phyloP scores from a whole-genome alignment of 352 stramenopile species.

The Thraustotheca clavata region DNA sequence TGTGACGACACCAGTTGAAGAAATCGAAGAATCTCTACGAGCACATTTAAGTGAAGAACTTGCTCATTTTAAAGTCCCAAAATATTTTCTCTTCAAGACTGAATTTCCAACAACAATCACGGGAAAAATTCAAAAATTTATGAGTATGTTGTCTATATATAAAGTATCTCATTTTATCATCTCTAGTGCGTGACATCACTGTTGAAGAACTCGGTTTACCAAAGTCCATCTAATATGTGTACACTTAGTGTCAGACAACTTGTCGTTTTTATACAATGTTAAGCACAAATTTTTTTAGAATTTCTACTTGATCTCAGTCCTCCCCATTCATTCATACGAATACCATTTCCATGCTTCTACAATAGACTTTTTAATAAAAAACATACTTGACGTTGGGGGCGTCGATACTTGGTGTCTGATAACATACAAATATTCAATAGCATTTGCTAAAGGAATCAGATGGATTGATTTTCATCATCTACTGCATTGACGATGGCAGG shows the following conservation, averaged over 20 bases:
- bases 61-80: conserved; percentile 25
- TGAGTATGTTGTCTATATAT: not conserved
- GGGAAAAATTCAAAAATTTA: conserved; percentile 27
- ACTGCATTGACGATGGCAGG: too few relatives aligned
- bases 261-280: conserved; percentile 1
- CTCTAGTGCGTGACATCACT: conserved; percentile 2
- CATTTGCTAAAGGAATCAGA: too few relatives aligned
- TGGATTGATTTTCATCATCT: too few relatives aligned
- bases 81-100: conserved; percentile 25
- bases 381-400: not conserved
- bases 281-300: too few relatives aligned
- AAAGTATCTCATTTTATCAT: not conserved
- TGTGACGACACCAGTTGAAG: not conserved
- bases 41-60: conserved; percentile 8
- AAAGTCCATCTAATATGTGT: not conserved
- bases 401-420: too few relatives aligned
- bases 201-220: conserved; percentile 1
- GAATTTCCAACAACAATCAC: conserved; percentile 25
- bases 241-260: not conserved
- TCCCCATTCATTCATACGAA: not conserved
- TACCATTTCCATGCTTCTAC: too few relatives aligned
- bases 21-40: conserved; percentile 6
- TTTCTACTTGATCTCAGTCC: not conserved
- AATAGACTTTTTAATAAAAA: not conserved
- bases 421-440: too few relatives aligned